Base-by-base conservation (phyloP, 495 filamentous ascomycete species). In the Annulohypoxylon bovei region DNA sequence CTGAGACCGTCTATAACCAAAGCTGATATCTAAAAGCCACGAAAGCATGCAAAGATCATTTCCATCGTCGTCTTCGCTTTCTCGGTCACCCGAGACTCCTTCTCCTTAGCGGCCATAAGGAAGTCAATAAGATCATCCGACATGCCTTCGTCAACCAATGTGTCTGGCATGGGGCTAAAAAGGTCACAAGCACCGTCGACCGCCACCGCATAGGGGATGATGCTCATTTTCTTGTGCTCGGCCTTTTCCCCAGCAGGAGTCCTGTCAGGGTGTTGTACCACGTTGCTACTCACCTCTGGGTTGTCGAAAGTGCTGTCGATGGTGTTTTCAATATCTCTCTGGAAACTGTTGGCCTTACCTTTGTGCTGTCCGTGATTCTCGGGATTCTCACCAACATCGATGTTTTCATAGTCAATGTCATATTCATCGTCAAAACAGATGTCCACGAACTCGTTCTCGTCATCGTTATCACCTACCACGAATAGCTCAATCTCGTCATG, bases 51-150 rank as follows among this genome's bases (percentile, higher is more conserved):
- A 25, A 6, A 49, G 12, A 63, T 6, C 30, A 3, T 40, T 14
- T 16, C 25, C 16, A 28, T 39, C 11, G 4, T 11, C 57, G 25
- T 49, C 35, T 35, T 3, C n/a, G 2, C 30, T 32, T 12, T 47
- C 18, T 3, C 20, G 8, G 32, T 20, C n/a, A 20, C 28, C 5
- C 3, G 3, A 27, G 32, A 22, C 20, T 39, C 27, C 28, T 12
- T 28, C 7, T 61, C 47, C 6, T 22, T 28, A 14, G 18, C 22
- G 3, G 28, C 22, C 3, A 63, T 9, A 33, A 67, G 54, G 28
- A 64, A 59, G 14, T 69, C 67, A 9, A 69, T 44, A 20, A 64
- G 27, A 16, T 69, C 67, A 35, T 53, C 49, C 9, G 49, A 16
- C 28, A 33, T 18, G 5, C 6, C 27, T 1, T 6, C 20, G 2